Conservation (phyloP, 768 basidiomycete genomes). For the Fistulinella prunicolor region DNA sequence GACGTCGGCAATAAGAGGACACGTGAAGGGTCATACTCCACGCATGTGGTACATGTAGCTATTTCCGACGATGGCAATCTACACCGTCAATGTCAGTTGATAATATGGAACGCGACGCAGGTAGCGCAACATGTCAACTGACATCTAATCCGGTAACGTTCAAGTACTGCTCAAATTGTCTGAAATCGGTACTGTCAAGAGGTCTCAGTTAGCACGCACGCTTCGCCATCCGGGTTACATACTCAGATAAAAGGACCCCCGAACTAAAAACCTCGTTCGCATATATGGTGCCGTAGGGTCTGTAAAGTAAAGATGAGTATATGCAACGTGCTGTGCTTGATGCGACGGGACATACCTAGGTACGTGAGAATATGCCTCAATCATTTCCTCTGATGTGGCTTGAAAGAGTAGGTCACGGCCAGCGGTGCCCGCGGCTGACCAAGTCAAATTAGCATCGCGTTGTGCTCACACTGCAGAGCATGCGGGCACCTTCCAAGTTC, state of each 20-base stretch:
- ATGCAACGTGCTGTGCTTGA: not conserved
- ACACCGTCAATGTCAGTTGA: conserved; percentile 3
- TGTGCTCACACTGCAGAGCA: not conserved
- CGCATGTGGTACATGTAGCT: conserved; percentile 94
- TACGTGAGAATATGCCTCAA: conserved; percentile 81
- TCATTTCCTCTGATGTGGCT: conserved; percentile 94
- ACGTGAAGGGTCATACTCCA: conserved; percentile 46
- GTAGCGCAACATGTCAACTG: conserved; percentile 24
- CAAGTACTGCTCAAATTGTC: conserved; percentile 88
- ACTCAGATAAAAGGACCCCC: conserved; percentile 90
- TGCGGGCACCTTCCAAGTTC: conserved; percentile 75
- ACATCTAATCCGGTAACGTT: conserved; percentile 91
- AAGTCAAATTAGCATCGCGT: conserved; percentile 4
- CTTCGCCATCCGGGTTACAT: conserved; percentile 14
- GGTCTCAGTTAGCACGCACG: conserved; percentile 12
- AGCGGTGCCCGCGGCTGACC: conserved; percentile 77
- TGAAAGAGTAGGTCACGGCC: conserved; percentile 93
- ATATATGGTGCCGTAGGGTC: conserved; percentile 84
- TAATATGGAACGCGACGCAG: not conserved
- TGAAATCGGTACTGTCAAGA: conserved; percentile 79
- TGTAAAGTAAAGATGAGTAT: conserved; percentile 20
- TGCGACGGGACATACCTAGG: conserved; percentile 51
- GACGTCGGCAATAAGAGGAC: not conserved
- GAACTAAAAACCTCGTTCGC: conserved; percentile 94
- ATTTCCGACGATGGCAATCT: conserved; percentile 92